phyloP scores from a whole-genome alignment of 495 filamentous ascomycete species.

The Xylaria grammica region DNA sequence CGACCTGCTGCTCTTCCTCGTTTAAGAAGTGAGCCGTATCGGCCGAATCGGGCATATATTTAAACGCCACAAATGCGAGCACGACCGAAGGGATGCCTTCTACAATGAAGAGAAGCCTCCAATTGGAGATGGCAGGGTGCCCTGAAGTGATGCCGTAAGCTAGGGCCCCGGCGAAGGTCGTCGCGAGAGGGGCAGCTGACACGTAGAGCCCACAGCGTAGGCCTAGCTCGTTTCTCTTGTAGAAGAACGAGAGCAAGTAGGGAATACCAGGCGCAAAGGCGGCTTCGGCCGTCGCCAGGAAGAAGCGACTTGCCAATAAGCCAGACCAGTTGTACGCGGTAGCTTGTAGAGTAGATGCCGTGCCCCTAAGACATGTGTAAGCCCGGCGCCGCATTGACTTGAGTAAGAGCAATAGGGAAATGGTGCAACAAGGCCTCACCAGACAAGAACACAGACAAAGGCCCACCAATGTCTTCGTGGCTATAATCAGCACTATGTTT shows the following conservation, averaged over 20 bases:
- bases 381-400: not conserved
- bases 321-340: slow-evolving; percentile 64
- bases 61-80: slow-evolving; percentile 69
- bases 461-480: slow-evolving; percentile 34
- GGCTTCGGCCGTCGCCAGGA: slow-evolving; percentile 71
- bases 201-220: slow-evolving; percentile 78
- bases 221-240: slow-evolving; percentile 77
- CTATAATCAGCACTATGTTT: slow-evolving; percentile 31
- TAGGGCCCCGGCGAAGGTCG: slow-evolving; percentile 80
- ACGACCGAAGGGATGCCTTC: slow-evolving; percentile 77
- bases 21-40: slow-evolving; percentile 71
- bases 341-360: slow-evolving; percentile 39
- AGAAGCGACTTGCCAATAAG: slow-evolving; percentile 69
- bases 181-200: slow-evolving; percentile 79
- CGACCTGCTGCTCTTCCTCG: slow-evolving; percentile 72
- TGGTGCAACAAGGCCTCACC: slow-evolving; percentile 35
- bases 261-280: slow-evolving; percentile 75
- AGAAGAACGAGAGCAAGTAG: slow-evolving; percentile 83
- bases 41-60: slow-evolving; percentile 74
- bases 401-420: not conserved
- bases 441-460: slow-evolving; percentile 25
- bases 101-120: slow-evolving; percentile 82
- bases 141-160: slow-evolving; percentile 84
- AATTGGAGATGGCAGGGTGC: slow-evolving; percentile 68
- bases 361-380: slow-evolving; percentile 46